Evolutionary conservation across 2,329 filamentous ascomycete species (phyloP).

Genomic region (Penicillium rolfsii): DNA sequence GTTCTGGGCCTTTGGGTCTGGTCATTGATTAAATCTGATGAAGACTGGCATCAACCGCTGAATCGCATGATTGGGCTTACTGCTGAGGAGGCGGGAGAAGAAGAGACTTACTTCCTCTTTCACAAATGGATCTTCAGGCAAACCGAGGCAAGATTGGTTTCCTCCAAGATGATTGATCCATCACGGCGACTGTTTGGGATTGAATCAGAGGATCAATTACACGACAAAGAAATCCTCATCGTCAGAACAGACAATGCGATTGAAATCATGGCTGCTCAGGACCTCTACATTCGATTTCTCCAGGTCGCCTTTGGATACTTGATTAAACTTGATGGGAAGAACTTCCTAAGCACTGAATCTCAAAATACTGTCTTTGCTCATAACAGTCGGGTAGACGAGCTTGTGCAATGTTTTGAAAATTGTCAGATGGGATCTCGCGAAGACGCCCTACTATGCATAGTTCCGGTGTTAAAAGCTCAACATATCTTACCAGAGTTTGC

Average conservation of each 20-base stretch:
- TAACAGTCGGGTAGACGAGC: conserved; percentile 29
- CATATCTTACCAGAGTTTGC: conserved; percentile 30
- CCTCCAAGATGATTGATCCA: conserved; percentile 21
- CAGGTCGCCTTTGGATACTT: conserved; percentile 19
- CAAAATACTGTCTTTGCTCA: conserved; percentile 23
- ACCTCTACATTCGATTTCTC: conserved; percentile 41
- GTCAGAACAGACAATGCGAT: conserved; percentile 30
- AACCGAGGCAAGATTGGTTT: conserved; percentile 27
- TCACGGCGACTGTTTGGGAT: conserved; percentile 29
- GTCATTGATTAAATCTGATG: conserved; percentile 32
- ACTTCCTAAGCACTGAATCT: conserved; percentile 21
- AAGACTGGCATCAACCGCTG: conserved; percentile 23
- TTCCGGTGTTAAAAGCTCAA: conserved; percentile 29
- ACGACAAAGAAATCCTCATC: conserved; percentile 27
- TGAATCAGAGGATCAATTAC: conserved; percentile 5
- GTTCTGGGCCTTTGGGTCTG: conserved; percentile 40
- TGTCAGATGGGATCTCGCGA: conserved; percentile 32
- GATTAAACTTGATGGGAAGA: conserved; percentile 19
- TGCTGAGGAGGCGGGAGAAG: conserved; percentile 22
- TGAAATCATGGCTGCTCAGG: conserved; percentile 37
- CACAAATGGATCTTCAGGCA: conserved; percentile 40
- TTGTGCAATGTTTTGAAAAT: conserved; percentile 31
- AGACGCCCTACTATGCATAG: conserved; percentile 39
- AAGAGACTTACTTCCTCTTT: conserved; percentile 33
- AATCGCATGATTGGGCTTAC: conserved; percentile 30